Base-by-base conservation (phyloP, 2,329 filamentous ascomycete genomes). In the Cordyceps sp. region DNA sequence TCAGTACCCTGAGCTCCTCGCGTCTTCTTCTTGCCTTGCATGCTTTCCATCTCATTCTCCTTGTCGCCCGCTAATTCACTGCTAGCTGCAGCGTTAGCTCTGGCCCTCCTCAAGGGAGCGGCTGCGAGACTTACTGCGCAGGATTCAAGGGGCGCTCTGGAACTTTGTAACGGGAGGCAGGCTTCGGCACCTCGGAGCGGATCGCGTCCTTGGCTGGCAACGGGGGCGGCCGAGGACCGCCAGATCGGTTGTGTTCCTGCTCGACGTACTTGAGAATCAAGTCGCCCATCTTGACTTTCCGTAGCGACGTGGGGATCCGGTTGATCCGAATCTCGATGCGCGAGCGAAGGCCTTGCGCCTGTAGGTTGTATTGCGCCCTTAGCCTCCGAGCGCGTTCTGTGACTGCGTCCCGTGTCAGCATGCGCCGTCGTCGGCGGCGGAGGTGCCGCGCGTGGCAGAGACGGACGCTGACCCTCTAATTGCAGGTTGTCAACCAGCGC, bases 261-360 rank as follows among this genome's bases (percentile, higher is more conserved):
- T 62, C 55, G n/a, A 55, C 36, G 41, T 59, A 59, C 41, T 61
- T 71, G 30, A 55, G 48, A 10, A 86, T 52, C 8, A 96, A 63
- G 28, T 93, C 86, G 34, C 75, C 74, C 66, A 98, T 88, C 35
- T 73, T 92, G 38, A 73, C 66, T 47, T 78, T 81, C 37, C 88
- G 76, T 39, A 93, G 59, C 13, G 76, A 68, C 44, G 73, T 69
- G 7, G 90, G 90, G 32, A 96, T 90, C 33, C 90, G 77, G 50
- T 94, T 93, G 52, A 96, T 70, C 56, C 90, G 81, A 58, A 93
- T 80, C 54, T 94, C 86, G 32, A 98, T 78, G 38, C 88, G 78
- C 37, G 84, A 77, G 38, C 80, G 73, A 25, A 96, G 67, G 39
- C 81, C 81, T 52, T 88, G 80, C 16, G 85, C 81, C 54, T 93